Conservation (phyloP, 192 early-diverging fungal species). For the Dissophora ornata region DNA sequence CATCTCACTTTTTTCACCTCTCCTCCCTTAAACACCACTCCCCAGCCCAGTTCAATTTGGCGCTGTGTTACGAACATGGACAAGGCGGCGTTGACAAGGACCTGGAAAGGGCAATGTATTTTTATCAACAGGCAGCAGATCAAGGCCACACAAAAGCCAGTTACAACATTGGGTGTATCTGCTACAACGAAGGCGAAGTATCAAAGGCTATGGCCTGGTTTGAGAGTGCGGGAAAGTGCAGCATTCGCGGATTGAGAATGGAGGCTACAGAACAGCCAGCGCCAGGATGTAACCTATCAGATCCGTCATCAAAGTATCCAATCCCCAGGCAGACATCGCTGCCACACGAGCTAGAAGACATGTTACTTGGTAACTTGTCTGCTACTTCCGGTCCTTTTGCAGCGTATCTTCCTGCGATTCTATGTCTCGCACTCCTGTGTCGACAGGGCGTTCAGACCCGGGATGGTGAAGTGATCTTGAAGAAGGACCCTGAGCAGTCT, state of each 20-base stretch:
- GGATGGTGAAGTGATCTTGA: conserved; percentile 20
- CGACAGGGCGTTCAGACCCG: conserved; percentile 38
- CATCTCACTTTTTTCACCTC: conserved; percentile 45
- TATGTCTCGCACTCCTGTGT: conserved; percentile 34
- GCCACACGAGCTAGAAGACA: conserved; percentile 30
- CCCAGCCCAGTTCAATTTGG: conserved; percentile 45
- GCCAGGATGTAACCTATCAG: not conserved
- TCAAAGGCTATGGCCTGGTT: conserved; percentile 48
- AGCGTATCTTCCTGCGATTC: conserved; percentile 34
- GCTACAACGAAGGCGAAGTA: conserved; percentile 37
- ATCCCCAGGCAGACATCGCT: conserved; percentile 8
- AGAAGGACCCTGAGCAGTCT: conserved; percentile 27
- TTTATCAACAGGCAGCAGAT: conserved; percentile 47
- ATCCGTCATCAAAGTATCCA: not conserved
- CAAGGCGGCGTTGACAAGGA: conserved; percentile 46
- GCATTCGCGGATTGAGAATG: conserved; percentile 9
- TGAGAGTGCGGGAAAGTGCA: conserved; percentile 38
- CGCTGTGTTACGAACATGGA: conserved; percentile 52
- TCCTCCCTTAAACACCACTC: conserved; percentile 46
- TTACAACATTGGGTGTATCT: conserved; percentile 42
- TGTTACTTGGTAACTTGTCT: conserved; percentile 7
- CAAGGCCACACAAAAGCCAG: conserved; percentile 50
- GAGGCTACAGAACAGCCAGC: not conserved
- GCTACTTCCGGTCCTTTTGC: conserved; percentile 21
- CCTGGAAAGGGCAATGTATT: conserved; percentile 37